Conservation (phyloP, 305 asterid species). For the Fraxinus xanthoxyloides region DNA sequence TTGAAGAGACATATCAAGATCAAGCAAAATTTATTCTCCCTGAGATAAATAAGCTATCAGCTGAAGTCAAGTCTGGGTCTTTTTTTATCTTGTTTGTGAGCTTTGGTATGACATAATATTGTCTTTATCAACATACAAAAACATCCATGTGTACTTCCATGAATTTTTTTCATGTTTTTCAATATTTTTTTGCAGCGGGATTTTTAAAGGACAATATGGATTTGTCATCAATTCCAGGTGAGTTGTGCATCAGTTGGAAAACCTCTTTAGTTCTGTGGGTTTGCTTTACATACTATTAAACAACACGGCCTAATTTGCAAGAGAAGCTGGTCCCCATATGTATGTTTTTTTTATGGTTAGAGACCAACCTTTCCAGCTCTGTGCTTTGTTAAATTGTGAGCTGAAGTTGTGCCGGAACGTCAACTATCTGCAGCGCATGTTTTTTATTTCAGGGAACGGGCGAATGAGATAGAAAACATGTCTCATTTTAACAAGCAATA, state of each 20-base stretch:
- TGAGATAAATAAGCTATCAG: slow-evolving; percentile 71
- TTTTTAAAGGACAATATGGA: slow-evolving; percentile 50
- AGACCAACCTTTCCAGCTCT: slow-evolving; percentile 8
- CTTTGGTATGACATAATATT: slow-evolving; percentile 54
- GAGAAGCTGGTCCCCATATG: slow-evolving; percentile 14
- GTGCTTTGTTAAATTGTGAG: slow-evolving; percentile 15
- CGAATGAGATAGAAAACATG: not conserved
- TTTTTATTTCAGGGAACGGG: not conserved
- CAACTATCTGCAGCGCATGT: not conserved
- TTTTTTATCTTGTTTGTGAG: slow-evolving; percentile 79
- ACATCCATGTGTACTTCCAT: not conserved
- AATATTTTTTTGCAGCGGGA: slow-evolving; percentile 56
- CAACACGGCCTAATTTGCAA: not conserved
- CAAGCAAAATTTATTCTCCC: slow-evolving; percentile 81
- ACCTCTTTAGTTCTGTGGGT: not conserved
- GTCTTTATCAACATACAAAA: slow-evolving; percentile 12
- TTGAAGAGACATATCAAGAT: slow-evolving; percentile 49
- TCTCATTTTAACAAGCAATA: not conserved
- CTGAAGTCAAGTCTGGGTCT: slow-evolving; percentile 69
- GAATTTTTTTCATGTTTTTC: slow-evolving; percentile 17
- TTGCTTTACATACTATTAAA: slow-evolving; percentile 5
- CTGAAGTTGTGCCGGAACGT: not conserved
- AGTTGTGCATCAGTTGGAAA: slow-evolving; percentile 27
- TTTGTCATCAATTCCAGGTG: slow-evolving; percentile 58
- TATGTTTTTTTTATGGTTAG: slow-evolving; percentile 6